Evolutionary conservation across 805 yeast species (phyloP), one percentile per base, ranked within the genome.

Genomic region (Pichia phayaonensis): DNA sequence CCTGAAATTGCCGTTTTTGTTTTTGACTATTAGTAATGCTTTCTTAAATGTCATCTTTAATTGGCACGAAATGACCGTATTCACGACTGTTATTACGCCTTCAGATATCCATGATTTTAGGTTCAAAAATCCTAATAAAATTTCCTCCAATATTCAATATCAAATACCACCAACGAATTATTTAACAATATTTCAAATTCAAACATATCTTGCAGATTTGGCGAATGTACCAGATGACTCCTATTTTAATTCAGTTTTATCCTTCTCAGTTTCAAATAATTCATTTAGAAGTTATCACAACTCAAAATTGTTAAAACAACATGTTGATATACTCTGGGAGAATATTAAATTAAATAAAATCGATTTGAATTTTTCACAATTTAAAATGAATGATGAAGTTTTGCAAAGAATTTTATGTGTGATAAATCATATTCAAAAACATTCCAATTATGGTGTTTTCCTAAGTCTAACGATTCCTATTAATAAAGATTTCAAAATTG

Each of bases 311-410:
- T 24, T 51, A 2, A 44, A 36, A 24, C 38, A 47, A 2, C 48
- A 51, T 22, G 20, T 51, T 7, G 50, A 51, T 29, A 51, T 51
- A 2, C 21, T 51, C 13, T 44, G 44, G 43, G 46, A 41, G 7
- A 51, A 51, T 42, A 40, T 41, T 24, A 51, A 51, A 42, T 29
- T 51, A 5, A 4, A 40, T 12, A 51, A 50, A 18, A 20, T 51
- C 8, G 48, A 51, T 44, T 44, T 51, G 13, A 51, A 51, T 29
- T 51, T 51, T 31, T 42, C 51, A 13, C 54, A 51, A n/a, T 51
- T 41, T 34, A 47, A 36, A 38, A 47, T 51, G 18, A 41, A 39
- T 6, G 18, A 44, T 23, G 46, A 43, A 6, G 38, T 47, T 4
- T 8, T 51, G 13, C 27, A 16, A 24, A 47, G 46, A 31, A 16